Conservation (phyloP, 345 rosid genomes). For the Kandelia obovata region DNA sequence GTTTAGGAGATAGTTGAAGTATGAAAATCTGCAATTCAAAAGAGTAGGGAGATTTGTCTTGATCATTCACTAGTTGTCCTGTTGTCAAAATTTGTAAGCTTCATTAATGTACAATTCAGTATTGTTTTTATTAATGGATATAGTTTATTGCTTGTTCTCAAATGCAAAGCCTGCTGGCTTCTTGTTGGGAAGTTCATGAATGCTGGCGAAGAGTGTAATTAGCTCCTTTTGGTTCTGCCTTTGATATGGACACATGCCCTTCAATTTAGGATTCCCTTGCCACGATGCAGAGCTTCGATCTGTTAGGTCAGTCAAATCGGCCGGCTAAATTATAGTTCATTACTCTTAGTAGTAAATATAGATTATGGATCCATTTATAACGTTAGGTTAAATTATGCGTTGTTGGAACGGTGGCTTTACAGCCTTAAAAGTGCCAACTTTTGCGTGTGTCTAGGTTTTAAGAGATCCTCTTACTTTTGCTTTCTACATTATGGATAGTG, state of each 20-base stretch:
- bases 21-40: slow-evolving; percentile 3
- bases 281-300: neutral
- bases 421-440: neutral
- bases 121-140: neutral
- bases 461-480: neutral
- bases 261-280: neutral
- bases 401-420: neutral
- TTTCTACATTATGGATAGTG: neutral
- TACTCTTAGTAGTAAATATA: neutral
- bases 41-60: neutral
- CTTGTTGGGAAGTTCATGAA: too few relatives aligned
- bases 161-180: too few relatives aligned
- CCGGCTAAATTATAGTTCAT: neutral
- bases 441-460: slow-evolving; percentile 7
- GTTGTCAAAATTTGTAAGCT: neutral
- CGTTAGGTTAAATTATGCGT: neutral
- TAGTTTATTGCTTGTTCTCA: neutral
- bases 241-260: too few relatives aligned
- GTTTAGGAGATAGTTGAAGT: neutral
- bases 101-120: neutral
- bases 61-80: too few relatives aligned
- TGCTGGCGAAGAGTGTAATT: too few relatives aligned
- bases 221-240: too few relatives aligned
- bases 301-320: neutral
- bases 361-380: neutral